These are phyloP conservation scores for Turnera subulata DNA, from an alignment of 345 rosid species.

Conservation along the genomic window DNA sequence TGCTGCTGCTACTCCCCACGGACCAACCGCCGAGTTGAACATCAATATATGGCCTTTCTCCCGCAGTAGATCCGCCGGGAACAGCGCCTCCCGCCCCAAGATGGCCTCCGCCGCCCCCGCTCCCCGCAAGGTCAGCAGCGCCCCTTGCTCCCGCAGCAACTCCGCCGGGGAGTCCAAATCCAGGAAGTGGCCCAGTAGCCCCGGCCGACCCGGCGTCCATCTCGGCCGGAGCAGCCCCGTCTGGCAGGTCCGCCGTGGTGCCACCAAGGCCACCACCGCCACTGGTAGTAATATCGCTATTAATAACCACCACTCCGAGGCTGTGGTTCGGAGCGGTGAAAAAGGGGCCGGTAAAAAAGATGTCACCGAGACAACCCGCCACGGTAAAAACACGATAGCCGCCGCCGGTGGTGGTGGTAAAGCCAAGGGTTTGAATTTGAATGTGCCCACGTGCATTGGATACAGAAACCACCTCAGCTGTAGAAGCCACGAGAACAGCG, in stretches of 20 bases:
- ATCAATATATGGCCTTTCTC: constrained; percentile 85
- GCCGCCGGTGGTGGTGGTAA: constrained; percentile 1
- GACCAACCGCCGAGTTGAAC: constrained; percentile 49
- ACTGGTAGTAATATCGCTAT: constrained; percentile 8
- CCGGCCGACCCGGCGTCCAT: constrained; percentile 62
- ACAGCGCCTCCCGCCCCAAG: constrained; percentile 48
- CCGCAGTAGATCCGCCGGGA: constrained; percentile 79
- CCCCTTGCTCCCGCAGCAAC: constrained; percentile 79
- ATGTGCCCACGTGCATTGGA: constrained; percentile 58
- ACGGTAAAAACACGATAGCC: constrained; percentile 16
- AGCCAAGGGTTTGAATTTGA: constrained; percentile 43
- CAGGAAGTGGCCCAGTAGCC: constrained; percentile 64
- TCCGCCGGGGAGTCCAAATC: constrained; percentile 59
- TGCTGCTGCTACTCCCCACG: constrained; percentile 17
- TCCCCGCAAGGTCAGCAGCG: constrained; percentile 65
- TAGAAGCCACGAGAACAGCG: constrained; percentile 38
- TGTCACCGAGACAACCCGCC: constrained; percentile 10
- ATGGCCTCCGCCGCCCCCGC: constrained; percentile 36
- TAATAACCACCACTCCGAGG: constrained; percentile 14
- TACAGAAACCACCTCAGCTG: constrained; percentile 67
- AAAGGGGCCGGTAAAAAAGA: constrained; percentile 21
- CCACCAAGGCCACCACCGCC: too few relatives aligned
- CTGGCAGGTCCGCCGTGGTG: constrained; percentile 58
- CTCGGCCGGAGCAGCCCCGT: constrained; percentile 70
- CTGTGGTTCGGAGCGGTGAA: constrained; percentile 19